phyloP scores from a whole-genome alignment of 176 grass and related monocot genomes.

The Ampelocalamus luodianensis region DNA sequence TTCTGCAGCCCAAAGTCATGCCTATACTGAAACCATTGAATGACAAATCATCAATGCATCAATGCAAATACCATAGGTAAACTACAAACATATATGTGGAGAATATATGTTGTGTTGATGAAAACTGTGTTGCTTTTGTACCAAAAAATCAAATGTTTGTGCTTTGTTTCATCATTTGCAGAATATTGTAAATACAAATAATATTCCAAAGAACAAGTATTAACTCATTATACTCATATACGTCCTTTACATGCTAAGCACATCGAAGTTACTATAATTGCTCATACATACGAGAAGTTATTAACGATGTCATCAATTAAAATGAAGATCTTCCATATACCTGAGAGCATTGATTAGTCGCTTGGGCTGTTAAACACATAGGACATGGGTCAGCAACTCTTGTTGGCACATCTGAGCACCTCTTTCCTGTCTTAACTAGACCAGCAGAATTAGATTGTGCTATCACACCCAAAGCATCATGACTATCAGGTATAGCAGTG shows the following conservation, averaged over 20 bases:
- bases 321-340: constrained; percentile 35
- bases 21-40: constrained; percentile 2
- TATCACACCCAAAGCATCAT: constrained; percentile 32
- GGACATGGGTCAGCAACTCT: constrained; percentile 45
- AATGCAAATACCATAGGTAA: neutral
- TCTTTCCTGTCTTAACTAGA: constrained; percentile 36
- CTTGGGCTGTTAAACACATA: constrained; percentile 41
- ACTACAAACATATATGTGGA: neutral
- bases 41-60: neutral
- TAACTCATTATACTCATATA: constrained; percentile 29
- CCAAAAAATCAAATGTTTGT: neutral
- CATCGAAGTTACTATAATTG: constrained; percentile 15
- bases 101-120: neutral
- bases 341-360: constrained; percentile 38
- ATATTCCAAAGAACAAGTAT: constrained; percentile 16
- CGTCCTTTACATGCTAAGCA: constrained; percentile 14
- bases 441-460: constrained; percentile 33
- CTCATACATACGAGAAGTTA: constrained; percentile 1
- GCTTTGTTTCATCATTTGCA: constrained; percentile 5
- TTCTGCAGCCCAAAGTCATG: constrained; percentile 5
- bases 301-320: neutral
- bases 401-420: constrained; percentile 24
- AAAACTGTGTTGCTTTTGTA: neutral
- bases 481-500: constrained; percentile 7
- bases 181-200: neutral